Conservation (phyloP, 2,329 filamentous ascomycete genomes). For the Colletotrichum costaricense region DNA sequence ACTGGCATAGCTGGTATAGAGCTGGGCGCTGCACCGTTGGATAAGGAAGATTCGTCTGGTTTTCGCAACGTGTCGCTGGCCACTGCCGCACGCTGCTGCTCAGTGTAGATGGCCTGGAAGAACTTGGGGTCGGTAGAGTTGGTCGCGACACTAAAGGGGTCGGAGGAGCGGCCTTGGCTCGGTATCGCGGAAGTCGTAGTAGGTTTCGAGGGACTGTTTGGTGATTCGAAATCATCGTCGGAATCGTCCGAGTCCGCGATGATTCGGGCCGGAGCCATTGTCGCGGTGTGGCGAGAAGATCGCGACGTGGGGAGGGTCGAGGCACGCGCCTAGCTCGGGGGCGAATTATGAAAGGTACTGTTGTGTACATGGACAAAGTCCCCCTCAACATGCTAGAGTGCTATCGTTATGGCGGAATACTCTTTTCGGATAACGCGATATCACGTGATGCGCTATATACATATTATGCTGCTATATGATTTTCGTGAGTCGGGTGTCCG, state of each 20-base stretch:
- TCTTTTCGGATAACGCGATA: neutral
- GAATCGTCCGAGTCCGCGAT: constrained; percentile 38
- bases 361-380: neutral
- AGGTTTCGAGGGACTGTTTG: constrained; percentile 23
- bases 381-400: neutral
- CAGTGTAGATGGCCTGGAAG: constrained; percentile 59
- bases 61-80: neutral
- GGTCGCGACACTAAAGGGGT: constrained; percentile 43
- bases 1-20: neutral
- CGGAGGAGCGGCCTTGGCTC: constrained; percentile 37
- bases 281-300: constrained; percentile 20
- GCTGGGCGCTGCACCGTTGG: neutral
- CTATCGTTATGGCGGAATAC: neutral
- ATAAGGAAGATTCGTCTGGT: neutral
- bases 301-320: neutral
- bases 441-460: neutral
- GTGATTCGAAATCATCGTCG: constrained; percentile 24
- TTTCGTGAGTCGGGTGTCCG: no score
- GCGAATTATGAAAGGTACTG: constrained; percentile 7
- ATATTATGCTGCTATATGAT: neutral
- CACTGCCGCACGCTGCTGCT: constrained; percentile 51
- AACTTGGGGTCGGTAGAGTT: constrained; percentile 60
- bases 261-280: constrained; percentile 30
- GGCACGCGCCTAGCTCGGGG: constrained; percentile 1
- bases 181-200: constrained; percentile 10